Evolutionary conservation across 345 rosid species (phyloP).

Genomic region (Eucalyptus albens): DNA sequence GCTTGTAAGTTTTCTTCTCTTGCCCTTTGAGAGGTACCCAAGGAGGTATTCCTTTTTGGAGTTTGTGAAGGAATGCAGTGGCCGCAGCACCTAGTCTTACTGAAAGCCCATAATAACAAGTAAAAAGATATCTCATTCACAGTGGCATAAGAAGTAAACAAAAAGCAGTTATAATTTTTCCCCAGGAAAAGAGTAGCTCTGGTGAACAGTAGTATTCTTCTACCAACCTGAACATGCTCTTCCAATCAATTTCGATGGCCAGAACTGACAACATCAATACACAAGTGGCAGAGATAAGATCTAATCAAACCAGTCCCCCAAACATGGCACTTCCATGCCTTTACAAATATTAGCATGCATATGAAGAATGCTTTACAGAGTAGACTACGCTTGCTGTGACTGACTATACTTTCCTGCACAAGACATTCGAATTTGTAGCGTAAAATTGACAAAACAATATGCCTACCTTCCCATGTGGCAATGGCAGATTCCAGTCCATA

Average conservation of each 20-base stretch:
- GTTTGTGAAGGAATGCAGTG: slow-evolving; percentile 73
- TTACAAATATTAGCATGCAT: background rate
- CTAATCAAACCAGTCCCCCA: background rate
- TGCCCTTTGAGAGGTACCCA: slow-evolving; percentile 81
- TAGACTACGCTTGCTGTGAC: background rate
- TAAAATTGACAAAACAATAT: background rate
- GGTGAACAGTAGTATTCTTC: background rate
- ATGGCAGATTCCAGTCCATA: slow-evolving; percentile 88
- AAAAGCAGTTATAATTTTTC: background rate
- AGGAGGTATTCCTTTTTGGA: slow-evolving; percentile 81
- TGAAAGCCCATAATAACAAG: slow-evolving; percentile 13
- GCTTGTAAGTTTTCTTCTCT: slow-evolving; percentile 63
- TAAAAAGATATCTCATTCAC: background rate
- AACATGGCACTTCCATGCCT: background rate
- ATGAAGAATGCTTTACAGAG: background rate
- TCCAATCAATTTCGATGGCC: background rate
- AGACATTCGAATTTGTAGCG: background rate
- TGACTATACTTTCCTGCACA: background rate
- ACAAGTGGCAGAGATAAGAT: background rate
- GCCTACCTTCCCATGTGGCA: slow-evolving; percentile 94
- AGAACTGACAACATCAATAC: background rate
- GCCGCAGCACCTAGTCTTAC: slow-evolving; percentile 90
- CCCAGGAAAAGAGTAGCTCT: background rate
- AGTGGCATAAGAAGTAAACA: background rate
- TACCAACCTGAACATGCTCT: background rate